Conservation (phyloP, 1,284 basidiomycete genomes). For the Irpex sp. region DNA sequence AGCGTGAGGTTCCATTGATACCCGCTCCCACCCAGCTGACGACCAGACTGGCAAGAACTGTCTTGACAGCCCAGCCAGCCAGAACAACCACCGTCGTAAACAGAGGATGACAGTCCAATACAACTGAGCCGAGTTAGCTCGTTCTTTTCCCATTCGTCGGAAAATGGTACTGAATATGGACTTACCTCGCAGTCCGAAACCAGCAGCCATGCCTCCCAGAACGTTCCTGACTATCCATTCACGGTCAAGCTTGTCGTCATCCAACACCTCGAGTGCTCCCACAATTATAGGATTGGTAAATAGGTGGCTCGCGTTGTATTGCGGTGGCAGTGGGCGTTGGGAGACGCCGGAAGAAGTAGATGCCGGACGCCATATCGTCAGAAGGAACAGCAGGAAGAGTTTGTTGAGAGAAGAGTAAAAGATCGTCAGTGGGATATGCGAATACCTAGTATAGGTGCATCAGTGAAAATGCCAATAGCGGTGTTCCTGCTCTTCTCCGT, state of each 20-base stretch:
- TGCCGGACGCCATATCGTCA: slow-evolving; percentile 79
- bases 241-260: slow-evolving; percentile 69
- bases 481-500: background rate
- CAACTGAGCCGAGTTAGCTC: slow-evolving; percentile 42
- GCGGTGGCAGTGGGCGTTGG: slow-evolving; percentile 14
- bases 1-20: slow-evolving; percentile 42
- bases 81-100: slow-evolving; percentile 79
- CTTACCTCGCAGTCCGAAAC: slow-evolving; percentile 62
- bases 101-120: slow-evolving; percentile 70
- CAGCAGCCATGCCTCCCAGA: slow-evolving; percentile 81
- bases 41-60: slow-evolving; percentile 54
- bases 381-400: slow-evolving; percentile 77
- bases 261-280: slow-evolving; percentile 45
- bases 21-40: slow-evolving; percentile 59
- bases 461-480: background rate
- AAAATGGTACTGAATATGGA: background rate
- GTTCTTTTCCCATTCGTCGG: background rate
- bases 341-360: slow-evolving; percentile 8
- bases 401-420: slow-evolving; percentile 88
- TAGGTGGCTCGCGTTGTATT: slow-evolving; percentile 23
- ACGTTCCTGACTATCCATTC: slow-evolving; percentile 85
- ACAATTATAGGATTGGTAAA: slow-evolving; percentile 31
- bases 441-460: slow-evolving; percentile 41
- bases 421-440: slow-evolving; percentile 75
- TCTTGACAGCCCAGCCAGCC: slow-evolving; percentile 75